Evolutionary conservation across 805 yeast species (phyloP).

Genomic region (Blastobotrys americana): DNA sequence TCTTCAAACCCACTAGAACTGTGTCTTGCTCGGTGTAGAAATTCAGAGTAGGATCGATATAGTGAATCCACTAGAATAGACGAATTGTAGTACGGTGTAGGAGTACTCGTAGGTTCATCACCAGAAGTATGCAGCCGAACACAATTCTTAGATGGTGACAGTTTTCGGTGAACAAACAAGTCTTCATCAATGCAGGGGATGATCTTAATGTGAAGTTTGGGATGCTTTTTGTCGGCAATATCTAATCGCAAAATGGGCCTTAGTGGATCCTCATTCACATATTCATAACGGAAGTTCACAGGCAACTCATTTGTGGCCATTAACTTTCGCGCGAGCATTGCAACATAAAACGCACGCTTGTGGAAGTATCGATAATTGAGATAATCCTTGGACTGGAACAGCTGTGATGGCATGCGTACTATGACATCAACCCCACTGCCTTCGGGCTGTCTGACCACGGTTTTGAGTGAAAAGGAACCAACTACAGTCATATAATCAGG

Average conservation of each 20-base stretch:
- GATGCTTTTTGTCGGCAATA: conserved; percentile 23
- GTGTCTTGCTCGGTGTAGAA: conserved; percentile 66
- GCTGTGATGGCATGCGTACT: conserved; percentile 67
- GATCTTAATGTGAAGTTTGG: conserved; percentile 63
- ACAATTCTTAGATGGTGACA: conserved; percentile 74
- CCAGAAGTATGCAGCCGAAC: conserved; percentile 49
- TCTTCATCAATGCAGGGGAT: conserved; percentile 67
- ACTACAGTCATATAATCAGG: conserved; percentile 74
- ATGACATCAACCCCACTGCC: conserved; percentile 71
- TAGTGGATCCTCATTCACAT: conserved; percentile 63
- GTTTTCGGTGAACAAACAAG: conserved; percentile 64
- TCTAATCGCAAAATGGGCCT: conserved; percentile 62
- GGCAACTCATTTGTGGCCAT: conserved; percentile 42
- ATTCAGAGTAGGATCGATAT: conserved; percentile 64
- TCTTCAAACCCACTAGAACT: conserved; percentile 75
- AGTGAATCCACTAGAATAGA: conserved; percentile 64
- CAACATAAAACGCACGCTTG: conserved; percentile 81
- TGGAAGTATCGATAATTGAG: conserved; percentile 84
- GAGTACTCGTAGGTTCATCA: conserved; percentile 20
- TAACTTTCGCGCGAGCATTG: conserved; percentile 65
- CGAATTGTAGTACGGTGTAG: conserved; percentile 85
- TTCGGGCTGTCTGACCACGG: conserved; percentile 60
- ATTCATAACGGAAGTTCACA: conserved; percentile 59
- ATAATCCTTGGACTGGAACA: conserved; percentile 82
- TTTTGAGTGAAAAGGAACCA: conserved; percentile 84